Evolutionary conservation across 1,139 yeast genomes (phyloP).

Genomic region (Blastobotrys buckinghamii): DNA sequence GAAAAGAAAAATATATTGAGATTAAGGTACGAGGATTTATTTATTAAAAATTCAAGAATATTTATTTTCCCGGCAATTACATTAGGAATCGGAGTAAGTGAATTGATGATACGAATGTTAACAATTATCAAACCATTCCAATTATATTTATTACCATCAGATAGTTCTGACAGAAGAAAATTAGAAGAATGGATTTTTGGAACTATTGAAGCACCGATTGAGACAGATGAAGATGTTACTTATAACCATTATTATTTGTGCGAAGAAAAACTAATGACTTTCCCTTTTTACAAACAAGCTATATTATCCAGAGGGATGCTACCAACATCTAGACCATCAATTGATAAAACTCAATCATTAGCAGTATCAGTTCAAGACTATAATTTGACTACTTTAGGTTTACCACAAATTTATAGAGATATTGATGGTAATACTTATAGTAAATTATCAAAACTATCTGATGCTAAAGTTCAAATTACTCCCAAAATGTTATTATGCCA

Average conservation of each 20-base stretch:
- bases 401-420: background rate
- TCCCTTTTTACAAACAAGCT: background rate
- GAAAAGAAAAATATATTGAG: background rate
- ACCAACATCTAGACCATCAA: background rate
- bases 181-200: background rate
- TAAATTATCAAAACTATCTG: background rate
- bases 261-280: background rate
- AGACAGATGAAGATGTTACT: background rate
- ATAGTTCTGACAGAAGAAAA: background rate
- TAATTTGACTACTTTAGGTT: background rate
- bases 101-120: constrained; percentile 2
- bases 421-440: background rate
- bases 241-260: background rate
- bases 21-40: background rate
- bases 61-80: background rate
- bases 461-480: background rate
- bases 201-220: background rate
- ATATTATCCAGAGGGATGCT: background rate
- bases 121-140: background rate
- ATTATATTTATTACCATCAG: background rate
- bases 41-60: background rate
- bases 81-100: background rate
- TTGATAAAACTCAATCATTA: background rate
- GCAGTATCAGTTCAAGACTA: background rate
- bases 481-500: background rate